phyloP scores from a whole-genome alignment of 345 rosid genomes.

The Rhodamnia argentea region DNA sequence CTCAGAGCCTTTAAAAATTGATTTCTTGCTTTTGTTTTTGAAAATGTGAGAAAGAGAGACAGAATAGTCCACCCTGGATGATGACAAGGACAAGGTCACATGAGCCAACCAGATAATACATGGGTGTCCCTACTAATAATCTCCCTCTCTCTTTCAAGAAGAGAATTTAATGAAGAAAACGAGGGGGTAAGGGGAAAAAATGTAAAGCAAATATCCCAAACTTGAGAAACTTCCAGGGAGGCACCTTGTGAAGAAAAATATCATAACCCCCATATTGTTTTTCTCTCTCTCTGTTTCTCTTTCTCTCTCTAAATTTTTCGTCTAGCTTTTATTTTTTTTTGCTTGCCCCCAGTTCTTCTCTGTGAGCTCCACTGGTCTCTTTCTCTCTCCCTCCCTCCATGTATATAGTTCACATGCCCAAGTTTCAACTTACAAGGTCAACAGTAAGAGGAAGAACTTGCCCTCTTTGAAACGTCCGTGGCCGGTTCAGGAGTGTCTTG shows the following conservation, averaged over 20 bases:
- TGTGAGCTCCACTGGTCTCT: background rate
- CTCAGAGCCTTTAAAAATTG: background rate
- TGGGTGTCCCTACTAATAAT: slow-evolving; percentile 25
- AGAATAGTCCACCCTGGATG: background rate
- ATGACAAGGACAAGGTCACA: slow-evolving; percentile 44
- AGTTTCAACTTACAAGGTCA: slow-evolving; percentile 3
- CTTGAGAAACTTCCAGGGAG: slow-evolving; percentile 25
- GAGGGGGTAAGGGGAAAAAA: background rate
- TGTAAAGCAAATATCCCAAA: background rate
- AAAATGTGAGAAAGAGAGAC: background rate
- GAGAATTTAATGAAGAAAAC: background rate
- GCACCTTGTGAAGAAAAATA: background rate
- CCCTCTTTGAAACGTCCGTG: slow-evolving; percentile 1
- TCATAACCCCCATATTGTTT: background rate
- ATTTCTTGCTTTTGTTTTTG: background rate
- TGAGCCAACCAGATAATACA: slow-evolving; percentile 42
- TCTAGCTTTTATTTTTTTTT: background rate
- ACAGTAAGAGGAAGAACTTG: background rate
- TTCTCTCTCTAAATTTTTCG: background rate
- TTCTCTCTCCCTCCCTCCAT: background rate
- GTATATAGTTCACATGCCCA: background rate
- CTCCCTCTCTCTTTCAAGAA: background rate
- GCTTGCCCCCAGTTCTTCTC: background rate
- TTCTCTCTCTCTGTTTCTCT: background rate
- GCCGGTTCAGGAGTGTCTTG: background rate